Evolutionary conservation across 257 asterid genomes (phyloP).

Genomic region (Penstemon newberryi): DNA sequence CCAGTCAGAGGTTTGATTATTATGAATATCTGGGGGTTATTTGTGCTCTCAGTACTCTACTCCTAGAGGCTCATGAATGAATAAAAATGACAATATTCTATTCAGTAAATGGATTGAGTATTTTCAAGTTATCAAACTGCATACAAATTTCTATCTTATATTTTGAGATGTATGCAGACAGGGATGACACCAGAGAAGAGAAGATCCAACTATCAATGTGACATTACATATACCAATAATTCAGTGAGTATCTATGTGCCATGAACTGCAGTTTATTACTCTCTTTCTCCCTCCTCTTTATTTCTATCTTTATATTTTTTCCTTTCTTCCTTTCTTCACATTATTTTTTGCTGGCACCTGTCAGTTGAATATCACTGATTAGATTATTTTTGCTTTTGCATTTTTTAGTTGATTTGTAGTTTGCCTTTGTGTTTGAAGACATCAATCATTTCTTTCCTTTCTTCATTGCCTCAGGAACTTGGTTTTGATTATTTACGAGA

Average conservation of each 20-base stretch:
- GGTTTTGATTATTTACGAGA: constrained; percentile 98
- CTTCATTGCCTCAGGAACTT: constrained; percentile 66
- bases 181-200: constrained; percentile 72
- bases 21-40: not conserved
- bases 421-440: constrained; percentile 17
- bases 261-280: constrained; percentile 3
- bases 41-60: constrained; percentile 1
- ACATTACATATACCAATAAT: constrained; percentile 93
- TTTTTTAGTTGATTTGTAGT: constrained; percentile 10
- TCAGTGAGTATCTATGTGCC: constrained; percentile 52
- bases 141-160: constrained; percentile 10
- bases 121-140: not conserved
- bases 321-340: no score
- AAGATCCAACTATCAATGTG: constrained; percentile 77
- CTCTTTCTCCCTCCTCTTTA: not conserved
- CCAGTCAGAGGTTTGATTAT: not conserved
- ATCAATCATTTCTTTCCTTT: constrained; percentile 19
- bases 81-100: constrained; percentile 6
- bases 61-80: not conserved
- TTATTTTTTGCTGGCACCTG: no score
- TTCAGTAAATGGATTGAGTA: constrained; percentile 14
- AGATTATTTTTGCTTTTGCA: constrained; percentile 5
- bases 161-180: constrained; percentile 49
- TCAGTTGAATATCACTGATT: no score
- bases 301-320: no score